phyloP scores from a whole-genome alignment of 441 rosid species.

The Adansonia rubrostipa region DNA sequence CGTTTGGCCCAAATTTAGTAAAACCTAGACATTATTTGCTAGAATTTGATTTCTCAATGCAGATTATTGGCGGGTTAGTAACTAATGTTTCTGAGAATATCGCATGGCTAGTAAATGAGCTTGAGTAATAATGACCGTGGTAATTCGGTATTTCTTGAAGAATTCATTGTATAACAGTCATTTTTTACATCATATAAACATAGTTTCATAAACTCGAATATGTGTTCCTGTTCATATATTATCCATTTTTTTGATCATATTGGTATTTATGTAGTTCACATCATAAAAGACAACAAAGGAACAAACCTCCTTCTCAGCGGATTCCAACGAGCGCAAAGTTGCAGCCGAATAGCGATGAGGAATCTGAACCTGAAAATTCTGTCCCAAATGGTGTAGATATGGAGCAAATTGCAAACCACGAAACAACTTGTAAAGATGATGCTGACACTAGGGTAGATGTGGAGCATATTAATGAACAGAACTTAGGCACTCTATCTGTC shows the following conservation, averaged over 20 bases:
- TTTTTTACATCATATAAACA: not conserved
- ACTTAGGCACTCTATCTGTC: conserved; percentile 33
- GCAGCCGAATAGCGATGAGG: conserved; percentile 44
- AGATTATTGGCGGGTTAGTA: conserved; percentile 4
- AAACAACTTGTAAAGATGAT: conserved; percentile 30
- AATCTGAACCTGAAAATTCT: conserved; percentile 44
- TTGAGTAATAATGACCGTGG: not conserved
- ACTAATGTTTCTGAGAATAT: not conserved
- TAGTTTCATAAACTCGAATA: not conserved
- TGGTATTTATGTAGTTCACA: conserved; percentile 42
- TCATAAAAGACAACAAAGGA: conserved; percentile 50
- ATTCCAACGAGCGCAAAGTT: conserved; percentile 42
- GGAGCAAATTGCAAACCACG: conserved; percentile 32
- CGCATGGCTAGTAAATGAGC: not conserved
- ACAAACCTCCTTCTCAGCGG: conserved; percentile 55
- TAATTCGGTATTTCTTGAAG: not conserved
- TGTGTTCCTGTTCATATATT: not conserved
- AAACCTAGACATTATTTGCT: not conserved
- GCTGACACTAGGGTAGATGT: conserved; percentile 28
- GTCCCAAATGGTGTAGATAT: conserved; percentile 28
- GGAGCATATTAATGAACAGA: conserved; percentile 36
- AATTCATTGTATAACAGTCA: too few relatives aligned
- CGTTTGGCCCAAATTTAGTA: conserved; percentile 5
- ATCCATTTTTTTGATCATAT: not conserved
- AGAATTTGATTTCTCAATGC: not conserved